Evolutionary conservation across 139 green algal species (phyloP).

Genomic region (Penium margaritaceum): DNA sequence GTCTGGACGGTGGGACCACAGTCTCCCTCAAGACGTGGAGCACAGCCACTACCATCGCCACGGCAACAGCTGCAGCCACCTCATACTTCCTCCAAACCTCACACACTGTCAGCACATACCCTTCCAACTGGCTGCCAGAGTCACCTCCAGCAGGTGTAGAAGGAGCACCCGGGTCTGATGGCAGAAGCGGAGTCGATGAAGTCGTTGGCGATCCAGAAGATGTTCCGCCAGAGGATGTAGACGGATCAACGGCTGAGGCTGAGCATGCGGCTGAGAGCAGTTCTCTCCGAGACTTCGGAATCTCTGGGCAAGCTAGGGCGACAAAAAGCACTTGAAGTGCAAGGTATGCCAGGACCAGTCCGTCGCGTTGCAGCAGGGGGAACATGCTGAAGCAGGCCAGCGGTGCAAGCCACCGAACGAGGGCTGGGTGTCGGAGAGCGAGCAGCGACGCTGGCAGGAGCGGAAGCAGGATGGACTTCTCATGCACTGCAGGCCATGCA

Average conservation of each 20-base stretch:
- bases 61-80: too few species aligned
- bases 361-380: constrained; percentile 78
- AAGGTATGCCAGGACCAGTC: constrained; percentile 61
- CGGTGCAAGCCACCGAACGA: constrained; percentile 55
- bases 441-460: constrained; percentile 74
- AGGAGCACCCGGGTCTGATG: background rate
- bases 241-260: background rate
- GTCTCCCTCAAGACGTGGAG: too few species aligned
- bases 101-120: too few species aligned
- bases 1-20: too few species aligned
- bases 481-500: constrained; percentile 74
- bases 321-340: constrained; percentile 17
- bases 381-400: constrained; percentile 75
- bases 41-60: too few species aligned
- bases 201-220: too few species aligned
- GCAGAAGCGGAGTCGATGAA: too few species aligned
- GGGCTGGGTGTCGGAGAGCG: constrained; percentile 45
- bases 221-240: background rate
- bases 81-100: too few species aligned
- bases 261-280: background rate
- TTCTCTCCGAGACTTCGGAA: background rate
- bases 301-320: background rate
- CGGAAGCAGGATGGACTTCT: constrained; percentile 90
- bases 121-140: too few species aligned
- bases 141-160: background rate